Percentiles rank a stretch among this genome's conserved stretches.
phyloP scores from a whole-genome alignment of 257 asterid genomes.

The Catharanthus roseus region DNA sequence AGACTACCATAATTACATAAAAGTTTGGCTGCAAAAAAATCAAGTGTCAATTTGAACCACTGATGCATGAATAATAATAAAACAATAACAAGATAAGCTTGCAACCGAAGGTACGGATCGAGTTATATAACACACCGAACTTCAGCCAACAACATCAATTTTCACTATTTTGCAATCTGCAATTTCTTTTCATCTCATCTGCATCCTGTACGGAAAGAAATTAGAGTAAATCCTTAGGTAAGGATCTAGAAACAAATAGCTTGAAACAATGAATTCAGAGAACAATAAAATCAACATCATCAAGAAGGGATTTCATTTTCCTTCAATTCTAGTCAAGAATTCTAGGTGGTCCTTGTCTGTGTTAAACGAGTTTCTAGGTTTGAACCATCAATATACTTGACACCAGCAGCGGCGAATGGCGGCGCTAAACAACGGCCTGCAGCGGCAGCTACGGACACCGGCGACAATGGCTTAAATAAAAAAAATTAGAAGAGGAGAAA shows the following conservation, averaged over 20 bases:
- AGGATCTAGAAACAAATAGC: not conserved
- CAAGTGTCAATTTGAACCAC: not conserved
- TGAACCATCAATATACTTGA: too few species aligned
- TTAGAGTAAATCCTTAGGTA: not conserved
- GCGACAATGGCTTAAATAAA: too few species aligned
- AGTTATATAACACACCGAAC: conserved; percentile 48
- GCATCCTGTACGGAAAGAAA: conserved; percentile 43
- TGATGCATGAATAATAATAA: not conserved
- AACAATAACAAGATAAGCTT: not conserved
- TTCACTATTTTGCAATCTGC: conserved; percentile 46
- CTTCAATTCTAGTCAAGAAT: too few species aligned
- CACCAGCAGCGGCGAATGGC: too few species aligned
- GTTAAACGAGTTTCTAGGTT: too few species aligned
- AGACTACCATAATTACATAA: not conserved
- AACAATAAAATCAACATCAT: not conserved
- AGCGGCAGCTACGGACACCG: too few species aligned
- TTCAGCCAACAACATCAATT: conserved; percentile 64
- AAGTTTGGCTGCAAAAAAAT: not conserved
- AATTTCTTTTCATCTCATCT: conserved; percentile 43
- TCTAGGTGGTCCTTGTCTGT: too few species aligned
- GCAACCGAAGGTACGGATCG: not conserved
- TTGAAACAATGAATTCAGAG: not conserved
- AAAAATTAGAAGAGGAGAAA: too few species aligned
- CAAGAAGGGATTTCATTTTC: not conserved
- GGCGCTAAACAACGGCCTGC: too few species aligned